Evolutionary conservation across 306 rosid species (phyloP).

Genomic region (Trifolium fragiferum): DNA sequence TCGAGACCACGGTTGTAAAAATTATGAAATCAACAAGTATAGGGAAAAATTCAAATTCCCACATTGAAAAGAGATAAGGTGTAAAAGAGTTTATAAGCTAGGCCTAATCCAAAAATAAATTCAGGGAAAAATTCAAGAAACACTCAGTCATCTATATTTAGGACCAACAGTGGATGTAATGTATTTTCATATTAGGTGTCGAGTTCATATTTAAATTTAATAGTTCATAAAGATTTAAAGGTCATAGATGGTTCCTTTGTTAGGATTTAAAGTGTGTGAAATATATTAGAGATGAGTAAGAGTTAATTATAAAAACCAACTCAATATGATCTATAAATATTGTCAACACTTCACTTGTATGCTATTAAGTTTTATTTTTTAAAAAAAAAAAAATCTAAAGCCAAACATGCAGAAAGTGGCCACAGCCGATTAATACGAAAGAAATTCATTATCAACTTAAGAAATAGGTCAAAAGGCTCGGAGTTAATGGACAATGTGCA

Average conservation of each 20-base stretch:
- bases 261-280: too few relatives aligned
- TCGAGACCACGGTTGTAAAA: not conserved
- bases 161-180: not conserved
- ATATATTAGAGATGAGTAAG: not conserved
- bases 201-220: not conserved
- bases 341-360: not conserved
- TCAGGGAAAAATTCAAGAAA: too few relatives aligned
- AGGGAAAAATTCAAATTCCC: not conserved
- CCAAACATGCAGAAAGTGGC: not conserved
- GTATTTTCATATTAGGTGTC: not conserved
- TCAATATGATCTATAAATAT: conserved; percentile 9
- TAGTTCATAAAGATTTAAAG: too few relatives aligned
- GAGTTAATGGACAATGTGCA: conserved; percentile 26
- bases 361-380: not conserved
- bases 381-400: not conserved
- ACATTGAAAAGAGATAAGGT: not conserved
- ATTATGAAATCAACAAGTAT: too few relatives aligned
- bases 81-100: too few relatives aligned
- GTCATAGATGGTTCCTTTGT: too few relatives aligned
- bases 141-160: not conserved
- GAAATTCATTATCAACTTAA: not conserved
- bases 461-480: not conserved
- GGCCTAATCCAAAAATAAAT: not conserved
- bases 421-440: not conserved
- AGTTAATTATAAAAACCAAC: not conserved